Evolutionary conservation across 768 basidiomycete species (phyloP), one percentile per base, ranked within the genome.

Genomic region (Suillus weaverae): DNA sequence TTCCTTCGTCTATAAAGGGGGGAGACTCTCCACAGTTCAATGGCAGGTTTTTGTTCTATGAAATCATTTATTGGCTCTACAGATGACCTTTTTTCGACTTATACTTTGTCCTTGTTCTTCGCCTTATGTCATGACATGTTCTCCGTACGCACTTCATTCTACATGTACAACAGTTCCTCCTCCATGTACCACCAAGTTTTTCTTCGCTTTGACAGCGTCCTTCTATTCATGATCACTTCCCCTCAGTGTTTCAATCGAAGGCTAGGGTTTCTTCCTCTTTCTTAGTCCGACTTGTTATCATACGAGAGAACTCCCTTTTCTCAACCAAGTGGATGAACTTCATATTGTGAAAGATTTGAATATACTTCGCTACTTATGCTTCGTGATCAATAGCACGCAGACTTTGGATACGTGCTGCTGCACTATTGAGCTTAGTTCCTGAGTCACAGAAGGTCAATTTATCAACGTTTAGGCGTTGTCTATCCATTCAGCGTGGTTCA

Each of bases 211-310:
- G 16, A 9, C 16, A 51, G 16, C 26, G 7, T 18, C 26, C 50
- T 16, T 5, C 4, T 18, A 18, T 51, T 51, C 8, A 14, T 0
- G 2, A 30, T 30, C 50, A 51, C 16, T 30, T 30, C 30, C 4
- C 50, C 2, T 30, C 18, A 9, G 26, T 30, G 0, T 0, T 51
- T 51, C 50, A 18, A 18, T 32, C 1, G 16, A 51, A 30, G 30
- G 18, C 16, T 10, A 26, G 16, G 8, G 16, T 8, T 50, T 50
- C 22, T 26, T 16, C 8, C 14, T 16, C 14, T 51, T 51, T 30
- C 26, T 1, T 51, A 5, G 30, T 51, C 30, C 30, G 16, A 48
- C 22, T 22, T 13, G 5, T 5, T 46, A 26, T 77, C 16, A 30
- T 30, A 51, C 16, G 9, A 10, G 9, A 10, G 8, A 53, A 53